These are phyloP conservation scores for Candida railenensis DNA, from an alignment of 805 yeast genomes.

Conservation along the genomic window DNA sequence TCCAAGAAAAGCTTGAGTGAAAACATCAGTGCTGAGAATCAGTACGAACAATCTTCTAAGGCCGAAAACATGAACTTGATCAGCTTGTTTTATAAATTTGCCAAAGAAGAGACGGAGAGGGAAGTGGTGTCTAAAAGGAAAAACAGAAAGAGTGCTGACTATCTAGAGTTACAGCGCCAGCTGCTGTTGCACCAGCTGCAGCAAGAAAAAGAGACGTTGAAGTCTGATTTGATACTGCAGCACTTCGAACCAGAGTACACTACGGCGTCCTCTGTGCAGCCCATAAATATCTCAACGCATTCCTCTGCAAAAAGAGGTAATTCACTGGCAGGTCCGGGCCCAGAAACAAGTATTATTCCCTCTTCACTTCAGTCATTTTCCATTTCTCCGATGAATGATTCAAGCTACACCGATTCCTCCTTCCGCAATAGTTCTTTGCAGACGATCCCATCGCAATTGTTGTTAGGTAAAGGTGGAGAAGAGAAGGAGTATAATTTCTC, in stretches of 20 bases:
- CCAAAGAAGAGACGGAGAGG: constrained; percentile 29
- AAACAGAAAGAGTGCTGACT: not conserved
- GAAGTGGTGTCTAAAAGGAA: not conserved
- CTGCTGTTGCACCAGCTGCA: not conserved
- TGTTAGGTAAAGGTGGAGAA: constrained; percentile 18
- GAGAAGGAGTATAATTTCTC: constrained; percentile 65
- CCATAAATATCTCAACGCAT: not conserved
- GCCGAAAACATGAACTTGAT: constrained; percentile 30
- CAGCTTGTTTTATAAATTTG: constrained; percentile 38
- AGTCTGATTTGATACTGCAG: not conserved
- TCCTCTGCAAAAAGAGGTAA: not conserved
- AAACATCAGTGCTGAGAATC: not conserved
- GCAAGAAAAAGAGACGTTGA: not conserved
- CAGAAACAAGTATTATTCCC: not conserved
- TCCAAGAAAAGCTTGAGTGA: not conserved
- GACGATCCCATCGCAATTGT: not conserved
- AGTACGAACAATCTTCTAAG: not conserved
- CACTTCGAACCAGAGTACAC: not conserved
- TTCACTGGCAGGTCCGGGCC: not conserved
- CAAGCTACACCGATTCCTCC: not conserved
- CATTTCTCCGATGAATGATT: not conserved
- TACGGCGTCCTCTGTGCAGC: not conserved
- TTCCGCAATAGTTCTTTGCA: not conserved
- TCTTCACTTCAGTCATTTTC: not conserved
- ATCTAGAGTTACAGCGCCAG: not conserved